A percentile compares a stretch with the other conserved stretches of the same genome.
phyloP scores from a whole-genome alignment of 352 stramenopile genomes.

The Phytophthora nicotianae region DNA sequence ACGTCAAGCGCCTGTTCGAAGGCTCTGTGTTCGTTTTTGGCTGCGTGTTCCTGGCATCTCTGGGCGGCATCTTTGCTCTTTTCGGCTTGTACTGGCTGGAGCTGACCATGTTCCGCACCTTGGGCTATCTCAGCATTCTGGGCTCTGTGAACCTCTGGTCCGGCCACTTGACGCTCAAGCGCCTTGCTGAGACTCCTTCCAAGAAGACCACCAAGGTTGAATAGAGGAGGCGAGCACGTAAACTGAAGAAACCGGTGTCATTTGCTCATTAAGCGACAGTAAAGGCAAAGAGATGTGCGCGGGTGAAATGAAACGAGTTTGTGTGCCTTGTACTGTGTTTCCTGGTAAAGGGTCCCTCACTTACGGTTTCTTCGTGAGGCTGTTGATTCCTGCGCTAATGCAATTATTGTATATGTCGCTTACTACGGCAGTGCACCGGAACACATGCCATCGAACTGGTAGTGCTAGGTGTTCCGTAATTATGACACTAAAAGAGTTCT shows the following conservation, averaged over 20 bases:
- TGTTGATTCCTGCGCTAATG: too few species aligned
- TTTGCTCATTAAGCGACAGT: slow-evolving; percentile 16
- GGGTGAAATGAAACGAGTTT: slow-evolving; percentile 31
- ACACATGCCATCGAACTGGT: not conserved
- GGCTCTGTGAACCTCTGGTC: slow-evolving; percentile 61
- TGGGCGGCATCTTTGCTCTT: slow-evolving; percentile 76
- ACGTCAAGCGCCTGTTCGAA: slow-evolving; percentile 73
- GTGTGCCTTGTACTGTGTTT: slow-evolving; percentile 2
- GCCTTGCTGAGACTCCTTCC: slow-evolving; percentile 49
- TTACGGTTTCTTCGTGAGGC: too few species aligned
- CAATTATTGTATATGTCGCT: too few species aligned
- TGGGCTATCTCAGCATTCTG: slow-evolving; percentile 75
- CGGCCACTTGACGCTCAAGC: slow-evolving; percentile 82
- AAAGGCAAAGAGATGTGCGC: slow-evolving; percentile 18
- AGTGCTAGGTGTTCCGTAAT: too few species aligned
- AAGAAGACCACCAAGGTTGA: slow-evolving; percentile 69
- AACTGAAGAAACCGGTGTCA: slow-evolving; percentile 5
- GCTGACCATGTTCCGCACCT: slow-evolving; percentile 88
- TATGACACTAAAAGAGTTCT: too few species aligned
- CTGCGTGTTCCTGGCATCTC: slow-evolving; percentile 72
- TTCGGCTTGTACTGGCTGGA: slow-evolving; percentile 89
- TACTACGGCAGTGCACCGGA: not conserved
- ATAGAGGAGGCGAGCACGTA: slow-evolving; percentile 24
- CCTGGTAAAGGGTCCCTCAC: too few species aligned
- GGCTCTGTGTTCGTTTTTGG: slow-evolving; percentile 71